These are phyloP conservation scores for Acer yangbiense DNA, from an alignment of 345 rosid species.

Conservation along the genomic window DNA sequence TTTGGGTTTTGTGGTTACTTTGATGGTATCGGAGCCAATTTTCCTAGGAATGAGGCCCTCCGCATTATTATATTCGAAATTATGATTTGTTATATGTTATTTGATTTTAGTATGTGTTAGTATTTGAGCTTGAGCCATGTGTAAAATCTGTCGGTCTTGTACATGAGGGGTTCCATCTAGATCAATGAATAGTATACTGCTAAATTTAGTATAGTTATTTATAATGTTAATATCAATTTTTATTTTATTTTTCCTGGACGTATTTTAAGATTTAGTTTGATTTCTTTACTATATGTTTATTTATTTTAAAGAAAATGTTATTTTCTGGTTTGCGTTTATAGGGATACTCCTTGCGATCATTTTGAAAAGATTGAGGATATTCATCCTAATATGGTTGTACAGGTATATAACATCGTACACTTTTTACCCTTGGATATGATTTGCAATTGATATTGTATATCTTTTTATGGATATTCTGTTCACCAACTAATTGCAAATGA, in stretches of 20 bases:
- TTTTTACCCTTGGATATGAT: background rate
- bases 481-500: background rate
- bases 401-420: conserved; percentile 53
- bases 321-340: conserved; percentile 33
- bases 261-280: background rate
- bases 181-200: background rate
- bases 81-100: no score
- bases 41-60: no score
- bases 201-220: background rate
- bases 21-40: background rate
- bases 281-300: background rate
- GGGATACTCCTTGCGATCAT: conserved; percentile 42
- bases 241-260: background rate
- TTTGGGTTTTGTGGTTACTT: background rate
- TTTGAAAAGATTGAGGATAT: conserved; percentile 71
- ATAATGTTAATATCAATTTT: background rate
- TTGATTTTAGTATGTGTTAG: background rate
- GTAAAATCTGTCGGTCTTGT: background rate
- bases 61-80: no score
- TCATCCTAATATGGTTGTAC: conserved; percentile 57
- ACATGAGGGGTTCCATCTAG: background rate
- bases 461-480: background rate
- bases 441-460: background rate
- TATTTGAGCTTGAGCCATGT: background rate
- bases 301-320: background rate